Conservation (phyloP, 257 asterid species). For the Salvia hispanica region DNA sequence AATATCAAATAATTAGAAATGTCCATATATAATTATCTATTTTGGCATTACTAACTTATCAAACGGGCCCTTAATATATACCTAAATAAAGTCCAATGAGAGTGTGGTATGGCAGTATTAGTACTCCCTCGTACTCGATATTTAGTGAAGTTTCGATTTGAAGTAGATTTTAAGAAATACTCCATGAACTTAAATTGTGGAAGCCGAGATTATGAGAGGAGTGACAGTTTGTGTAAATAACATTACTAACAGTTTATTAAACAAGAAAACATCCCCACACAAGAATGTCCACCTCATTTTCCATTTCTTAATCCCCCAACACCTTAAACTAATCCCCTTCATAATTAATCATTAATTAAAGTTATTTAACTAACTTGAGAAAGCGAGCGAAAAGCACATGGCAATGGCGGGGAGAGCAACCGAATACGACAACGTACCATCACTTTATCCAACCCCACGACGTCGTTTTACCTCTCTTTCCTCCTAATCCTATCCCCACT, state of each 20-base stretch:
- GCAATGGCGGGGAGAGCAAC: constrained; percentile 23
- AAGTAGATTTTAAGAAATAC: no score
- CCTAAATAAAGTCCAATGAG: no score
- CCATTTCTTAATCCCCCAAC: constrained; percentile 22
- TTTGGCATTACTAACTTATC: no score
- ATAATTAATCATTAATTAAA: not conserved
- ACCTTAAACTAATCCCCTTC: constrained; percentile 27
- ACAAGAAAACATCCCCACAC: constrained; percentile 30
- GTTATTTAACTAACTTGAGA: not conserved
- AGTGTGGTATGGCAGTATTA: no score
- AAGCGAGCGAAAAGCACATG: constrained; percentile 23
- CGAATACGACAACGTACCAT: constrained; percentile 34
- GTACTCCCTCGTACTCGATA: no score
- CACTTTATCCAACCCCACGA: constrained; percentile 12
- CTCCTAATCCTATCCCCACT: not conserved
- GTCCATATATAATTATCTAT: no score
- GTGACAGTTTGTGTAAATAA: no score
- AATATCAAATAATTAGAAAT: no score
- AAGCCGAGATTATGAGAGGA: no score
- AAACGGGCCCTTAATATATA: no score
- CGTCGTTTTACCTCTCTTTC: not conserved
- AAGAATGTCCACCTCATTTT: constrained; percentile 34
- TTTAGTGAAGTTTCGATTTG: no score
- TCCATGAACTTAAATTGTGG: no score
- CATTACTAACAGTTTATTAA: not conserved